These are phyloP conservation scores for Hypocreales sp. DNA, from an alignment of 2,329 filamentous ascomycete species.

Conservation along the genomic window DNA sequence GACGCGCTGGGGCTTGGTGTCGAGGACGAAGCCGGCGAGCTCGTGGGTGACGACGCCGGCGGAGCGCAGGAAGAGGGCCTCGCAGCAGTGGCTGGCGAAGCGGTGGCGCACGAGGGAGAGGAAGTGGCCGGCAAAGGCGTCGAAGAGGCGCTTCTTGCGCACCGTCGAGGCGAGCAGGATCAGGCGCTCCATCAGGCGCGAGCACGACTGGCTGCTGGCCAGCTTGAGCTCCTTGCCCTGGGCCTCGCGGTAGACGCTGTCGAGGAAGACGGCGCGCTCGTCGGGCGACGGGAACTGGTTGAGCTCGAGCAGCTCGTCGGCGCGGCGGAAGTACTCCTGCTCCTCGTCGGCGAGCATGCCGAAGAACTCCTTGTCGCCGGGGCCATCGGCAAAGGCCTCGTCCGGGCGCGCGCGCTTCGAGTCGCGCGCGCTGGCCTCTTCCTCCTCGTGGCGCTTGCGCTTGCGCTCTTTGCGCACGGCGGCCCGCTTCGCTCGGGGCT, in stretches of 20 bases:
- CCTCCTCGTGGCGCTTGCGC: conserved; percentile 19
- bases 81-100: conserved; percentile 94
- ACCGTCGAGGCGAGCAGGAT: conserved; percentile 63
- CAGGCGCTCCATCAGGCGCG: conserved; percentile 78
- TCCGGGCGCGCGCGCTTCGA: conserved; percentile 11
- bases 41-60: conserved; percentile 68
- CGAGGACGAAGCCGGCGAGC: conserved; percentile 32
- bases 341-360: conserved; percentile 86
- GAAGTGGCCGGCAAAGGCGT: conserved; percentile 75
- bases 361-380: conserved; percentile 62
- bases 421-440: conserved; percentile 7
- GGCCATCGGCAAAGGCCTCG: conserved; percentile 8
- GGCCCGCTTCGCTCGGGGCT: conserved; percentile 26
- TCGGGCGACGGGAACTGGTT: conserved; percentile 74
- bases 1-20: conserved; percentile 24
- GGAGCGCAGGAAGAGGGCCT: conserved; percentile 75
- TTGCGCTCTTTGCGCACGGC: conserved; percentile 23
- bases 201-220: conserved; percentile 90
- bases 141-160: conserved; percentile 79
- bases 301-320: conserved; percentile 77
- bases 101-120: conserved; percentile 82
- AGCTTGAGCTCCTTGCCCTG: conserved; percentile 90
- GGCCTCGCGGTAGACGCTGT: conserved; percentile 75
- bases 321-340: conserved; percentile 86
- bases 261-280: conserved; percentile 55